Conservation (phyloP, 2,329 filamentous ascomycete species). For the Trichoderma simmonsii region DNA sequence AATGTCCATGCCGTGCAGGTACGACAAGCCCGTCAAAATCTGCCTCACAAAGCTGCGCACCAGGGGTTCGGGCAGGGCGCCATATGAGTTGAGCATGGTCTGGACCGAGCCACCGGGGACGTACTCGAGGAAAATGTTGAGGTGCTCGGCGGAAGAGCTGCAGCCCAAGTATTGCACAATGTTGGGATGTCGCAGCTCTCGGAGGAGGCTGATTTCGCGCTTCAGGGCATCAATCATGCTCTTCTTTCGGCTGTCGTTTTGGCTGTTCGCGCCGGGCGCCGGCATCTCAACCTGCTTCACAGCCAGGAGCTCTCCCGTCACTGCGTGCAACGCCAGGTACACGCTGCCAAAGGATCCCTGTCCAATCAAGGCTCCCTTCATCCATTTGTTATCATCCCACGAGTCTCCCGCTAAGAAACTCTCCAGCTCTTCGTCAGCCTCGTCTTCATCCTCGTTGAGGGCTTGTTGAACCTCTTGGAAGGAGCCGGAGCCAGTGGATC, state of each 20-base stretch:
- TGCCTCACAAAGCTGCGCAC: conserved; percentile 96
- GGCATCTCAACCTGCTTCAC: conserved; percentile 98
- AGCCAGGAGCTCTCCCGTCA: conserved; percentile 95
- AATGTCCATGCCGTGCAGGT: conserved; percentile 90
- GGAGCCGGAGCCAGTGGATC: conserved; percentile 68
- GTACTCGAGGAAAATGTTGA: conserved; percentile 99
- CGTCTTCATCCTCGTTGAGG: conserved; percentile 86
- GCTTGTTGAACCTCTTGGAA: conserved; percentile 82
- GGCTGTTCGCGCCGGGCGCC: conserved; percentile 70
- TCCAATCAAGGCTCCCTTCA: conserved; percentile 96
- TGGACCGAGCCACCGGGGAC: conserved; percentile 96
- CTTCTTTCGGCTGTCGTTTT: conserved; percentile 88
- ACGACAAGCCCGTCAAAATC: conserved; percentile 87
- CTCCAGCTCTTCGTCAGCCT: conserved; percentile 81
- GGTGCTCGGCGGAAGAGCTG: conserved; percentile 81
- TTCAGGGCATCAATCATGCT: conserved; percentile 97
- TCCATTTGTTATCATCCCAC: conserved; percentile 97
- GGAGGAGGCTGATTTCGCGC: conserved; percentile 89
- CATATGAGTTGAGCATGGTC: conserved; percentile 98
- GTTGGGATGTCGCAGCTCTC: conserved; percentile 91
- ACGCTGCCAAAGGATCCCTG: conserved; percentile 96
- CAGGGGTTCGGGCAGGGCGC: conserved; percentile 86
- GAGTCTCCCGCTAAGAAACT: conserved; percentile 90
- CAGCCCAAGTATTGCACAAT: conserved; percentile 98
- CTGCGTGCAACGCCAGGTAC: conserved; percentile 89